Evolutionary conservation across 208 protist genomes (phyloP), one percentile per base, ranked within the genome.

Genomic region (Wallacemonas sp.): DNA sequence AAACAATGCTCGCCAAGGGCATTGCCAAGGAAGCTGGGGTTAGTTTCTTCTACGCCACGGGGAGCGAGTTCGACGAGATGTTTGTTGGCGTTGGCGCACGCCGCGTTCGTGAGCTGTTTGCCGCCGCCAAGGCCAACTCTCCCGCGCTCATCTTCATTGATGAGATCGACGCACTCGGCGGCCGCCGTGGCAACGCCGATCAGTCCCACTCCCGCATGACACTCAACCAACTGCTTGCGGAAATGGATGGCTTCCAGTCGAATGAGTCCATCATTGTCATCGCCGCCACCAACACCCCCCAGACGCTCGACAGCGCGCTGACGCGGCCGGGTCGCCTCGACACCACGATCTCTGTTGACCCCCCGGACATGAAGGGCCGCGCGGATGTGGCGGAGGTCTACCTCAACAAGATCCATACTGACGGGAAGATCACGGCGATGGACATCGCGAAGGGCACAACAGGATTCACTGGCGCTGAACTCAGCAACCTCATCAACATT

Each of bases 111-210:
- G 92, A 98, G 44, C 79, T 99, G 21, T 99, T 99, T 73, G 87
- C 81, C 0, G 85, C 88, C 16, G 98, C 98, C 16, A 98, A 98
- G 80, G 76, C 85, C n/a, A 64, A 91, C 41, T 62, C 91, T 17
- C 98, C 98, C 30, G 96, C 96, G 47, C 94, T 99, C 57, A 98
- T 99, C 46, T 99, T 99, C 72, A 99, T 99, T 44, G 98, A 99
- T 85, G 98, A 99, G 77, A 98, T 99, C 62, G 98, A 99, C 75
- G 94, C 97, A 0, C 78, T 99, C 9, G 98, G 96, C 14, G 86
- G 83, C 19, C 87, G 80, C 41, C 83, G 96, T 58, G 83, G 79
- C 34, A 47, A 78, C 29, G 66, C 43, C 19, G 90, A 96, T 66
- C 80, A 88, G 55, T 61, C 76, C 8, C 81, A 88, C 48, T 92